Conservation (phyloP, 768 basidiomycete genomes). For the Podaxis sp. region DNA sequence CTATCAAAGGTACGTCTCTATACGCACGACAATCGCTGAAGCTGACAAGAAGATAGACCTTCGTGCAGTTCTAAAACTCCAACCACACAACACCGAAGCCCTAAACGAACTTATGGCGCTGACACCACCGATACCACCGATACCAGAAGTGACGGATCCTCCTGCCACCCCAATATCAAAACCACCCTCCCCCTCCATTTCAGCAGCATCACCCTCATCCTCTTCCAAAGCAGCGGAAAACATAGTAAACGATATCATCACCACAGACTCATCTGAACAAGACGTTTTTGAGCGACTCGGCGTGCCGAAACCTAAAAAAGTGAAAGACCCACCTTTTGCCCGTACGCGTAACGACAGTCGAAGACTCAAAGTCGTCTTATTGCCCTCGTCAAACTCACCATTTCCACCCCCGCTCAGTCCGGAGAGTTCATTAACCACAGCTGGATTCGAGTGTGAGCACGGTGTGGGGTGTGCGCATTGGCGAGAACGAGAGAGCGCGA, state of each 20-base stretch:
- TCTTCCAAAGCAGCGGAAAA: slow-evolving; percentile 12
- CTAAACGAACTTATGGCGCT: slow-evolving; percentile 48
- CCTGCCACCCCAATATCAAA: not conserved
- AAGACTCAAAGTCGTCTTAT: slow-evolving; percentile 46
- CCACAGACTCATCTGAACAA: not conserved
- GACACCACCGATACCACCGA: slow-evolving; percentile 22
- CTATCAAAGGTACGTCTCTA: slow-evolving; percentile 46
- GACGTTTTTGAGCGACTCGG: slow-evolving; percentile 26
- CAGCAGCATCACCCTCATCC: slow-evolving; percentile 2
- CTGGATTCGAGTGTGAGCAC: slow-evolving; percentile 9
- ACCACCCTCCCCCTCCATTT: not conserved
- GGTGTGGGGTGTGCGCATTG: slow-evolving; percentile 6
- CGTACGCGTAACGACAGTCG: slow-evolving; percentile 46
- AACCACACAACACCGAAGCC: slow-evolving; percentile 63
- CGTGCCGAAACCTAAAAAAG: slow-evolving; percentile 34
- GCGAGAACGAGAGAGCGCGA: not conserved
- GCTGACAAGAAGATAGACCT: slow-evolving; percentile 39
- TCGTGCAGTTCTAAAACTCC: slow-evolving; percentile 53
- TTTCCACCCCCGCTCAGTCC: slow-evolving; percentile 7
- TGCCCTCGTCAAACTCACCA: slow-evolving; percentile 23
- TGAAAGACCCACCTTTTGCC: slow-evolving; percentile 49
- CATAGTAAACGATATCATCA: not conserved
- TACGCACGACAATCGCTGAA: not conserved
- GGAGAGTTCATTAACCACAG: not conserved
- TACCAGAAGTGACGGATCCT: not conserved